Conservation (phyloP, 768 basidiomycete species). For the Russula sp. region DNA sequence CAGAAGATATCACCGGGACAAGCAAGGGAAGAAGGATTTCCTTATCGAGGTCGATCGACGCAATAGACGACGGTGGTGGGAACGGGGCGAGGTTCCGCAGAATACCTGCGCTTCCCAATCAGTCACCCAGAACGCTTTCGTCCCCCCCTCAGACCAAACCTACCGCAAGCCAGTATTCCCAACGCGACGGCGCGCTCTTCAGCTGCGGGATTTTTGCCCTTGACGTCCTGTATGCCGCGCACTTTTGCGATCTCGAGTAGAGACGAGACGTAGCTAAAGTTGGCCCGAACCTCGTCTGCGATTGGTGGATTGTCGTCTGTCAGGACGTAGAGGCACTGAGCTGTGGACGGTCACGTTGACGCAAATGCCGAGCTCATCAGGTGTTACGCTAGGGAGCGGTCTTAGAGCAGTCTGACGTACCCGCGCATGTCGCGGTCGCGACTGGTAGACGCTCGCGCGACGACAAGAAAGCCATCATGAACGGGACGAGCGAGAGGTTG, state of each 20-base stretch:
- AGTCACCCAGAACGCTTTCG: neutral
- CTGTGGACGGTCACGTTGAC: constrained; percentile 35
- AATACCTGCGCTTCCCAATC: constrained; percentile 47
- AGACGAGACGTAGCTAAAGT: constrained; percentile 56
- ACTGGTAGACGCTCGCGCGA: constrained; percentile 63
- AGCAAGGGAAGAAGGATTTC: constrained; percentile 69
- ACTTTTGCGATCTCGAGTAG: constrained; percentile 56
- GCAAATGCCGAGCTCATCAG: neutral
- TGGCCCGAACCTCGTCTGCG: constrained; percentile 54
- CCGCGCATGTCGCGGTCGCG: constrained; percentile 72
- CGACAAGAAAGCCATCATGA: constrained; percentile 85
- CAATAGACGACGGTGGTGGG: constrained; percentile 57
- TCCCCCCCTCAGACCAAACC: constrained; percentile 13
- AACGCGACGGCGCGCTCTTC: constrained; percentile 50
- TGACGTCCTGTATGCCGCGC: constrained; percentile 28
- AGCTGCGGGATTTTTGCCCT: constrained; percentile 38
- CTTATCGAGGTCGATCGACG: constrained; percentile 61
- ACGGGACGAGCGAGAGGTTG: constrained; percentile 67
- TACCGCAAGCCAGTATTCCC: constrained; percentile 68
- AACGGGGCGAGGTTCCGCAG: constrained; percentile 72
- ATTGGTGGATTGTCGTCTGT: constrained; percentile 86
- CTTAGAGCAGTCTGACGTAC: constrained; percentile 36
- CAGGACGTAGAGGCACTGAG: constrained; percentile 88
- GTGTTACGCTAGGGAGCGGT: neutral
- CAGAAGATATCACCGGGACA: constrained; percentile 55